Evolutionary conservation across 225 moss, liverwort and hornwort genomes (phyloP), one percentile per base, ranked within the genome.

Genomic region (Neckera pumila): DNA sequence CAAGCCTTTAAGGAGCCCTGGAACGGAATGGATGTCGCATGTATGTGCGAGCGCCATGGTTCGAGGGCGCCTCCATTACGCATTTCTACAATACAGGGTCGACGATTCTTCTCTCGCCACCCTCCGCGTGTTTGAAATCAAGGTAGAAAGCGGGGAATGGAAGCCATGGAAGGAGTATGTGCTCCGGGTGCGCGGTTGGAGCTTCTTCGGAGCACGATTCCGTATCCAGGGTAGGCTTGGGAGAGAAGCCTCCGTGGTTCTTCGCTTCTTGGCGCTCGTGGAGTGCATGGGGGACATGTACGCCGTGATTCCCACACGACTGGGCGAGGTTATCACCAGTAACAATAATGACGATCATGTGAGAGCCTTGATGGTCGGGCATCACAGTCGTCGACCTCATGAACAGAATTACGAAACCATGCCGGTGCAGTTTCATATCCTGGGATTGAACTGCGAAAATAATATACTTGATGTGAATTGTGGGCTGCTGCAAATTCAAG

Each of bases 221-320:
- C 7, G 0, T 9, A 2, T 30, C 14, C 16, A 9, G 9, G 16
- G 27, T 6, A 4, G 43, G 5, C 6, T 43, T 5, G 9, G 1
- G 16, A 9, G 75, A 75, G 20, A 33, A 33, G 49, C 12, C 31
- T 75, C 47, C 7, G 31, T 49, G 19, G 20, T 33, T 75, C 12
- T 76, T 51, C 8, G 34, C 5, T 34, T 2, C 21, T 33, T 76
- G 2, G 53, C 1, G 0, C 76, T 76, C 9, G 21, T 53, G 76
- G 22, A 53, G 36, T 76, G 53, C 76, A 76, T 76, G 53, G 53
- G 34, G 1, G 22, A 53, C 14, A 9, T 76, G 13, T 76, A 12
- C 13, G 20, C 21, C 20, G 21, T 76, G 12, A 34, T 76, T 51
- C 76, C 76, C 0, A 33, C 51, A 49, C 4, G 33, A 0, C 1